Percentiles rank a stretch among this genome's conserved stretches.
Conservation (phyloP, 495 filamentous ascomycete genomes). For the Lophiotrema nucula region DNA sequence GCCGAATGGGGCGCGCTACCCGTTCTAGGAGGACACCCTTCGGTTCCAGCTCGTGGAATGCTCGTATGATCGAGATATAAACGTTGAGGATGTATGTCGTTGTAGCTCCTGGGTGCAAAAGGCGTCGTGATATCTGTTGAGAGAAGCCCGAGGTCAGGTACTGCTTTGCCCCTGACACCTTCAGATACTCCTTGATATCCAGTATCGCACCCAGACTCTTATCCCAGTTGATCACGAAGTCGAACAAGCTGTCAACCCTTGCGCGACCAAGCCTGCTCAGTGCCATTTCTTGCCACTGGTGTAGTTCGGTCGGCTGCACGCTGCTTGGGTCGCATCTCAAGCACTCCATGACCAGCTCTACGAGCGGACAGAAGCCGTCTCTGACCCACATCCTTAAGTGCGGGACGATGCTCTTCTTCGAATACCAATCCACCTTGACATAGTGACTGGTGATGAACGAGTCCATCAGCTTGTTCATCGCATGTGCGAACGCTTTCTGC, state of each 20-base stretch:
- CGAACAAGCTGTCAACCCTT: slow-evolving; percentile 79
- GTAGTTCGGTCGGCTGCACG: slow-evolving; percentile 20
- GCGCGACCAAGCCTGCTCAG: slow-evolving; percentile 74
- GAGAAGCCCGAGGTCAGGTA: slow-evolving; percentile 73
- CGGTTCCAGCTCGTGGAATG: slow-evolving; percentile 84
- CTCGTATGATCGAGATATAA: slow-evolving; percentile 89
- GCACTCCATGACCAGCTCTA: slow-evolving; percentile 29
- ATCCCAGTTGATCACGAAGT: slow-evolving; percentile 80
- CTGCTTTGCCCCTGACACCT: slow-evolving; percentile 55
- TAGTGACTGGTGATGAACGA: slow-evolving; percentile 35
- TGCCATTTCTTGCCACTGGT: slow-evolving; percentile 74
- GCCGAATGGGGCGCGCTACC: slow-evolving; percentile 75
- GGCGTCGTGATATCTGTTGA: slow-evolving; percentile 60
- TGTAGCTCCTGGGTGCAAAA: slow-evolving; percentile 85
- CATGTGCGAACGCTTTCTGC: slow-evolving; percentile 67
- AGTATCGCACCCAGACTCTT: slow-evolving; percentile 75
- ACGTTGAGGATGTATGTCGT: slow-evolving; percentile 84
- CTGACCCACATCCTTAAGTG: slow-evolving; percentile 56
- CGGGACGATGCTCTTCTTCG: slow-evolving; percentile 51
- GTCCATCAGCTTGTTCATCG: slow-evolving; percentile 42
- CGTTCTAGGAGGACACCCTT: slow-evolving; percentile 88
- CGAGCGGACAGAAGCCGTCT: slow-evolving; percentile 26
- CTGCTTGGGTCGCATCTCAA: slow-evolving; percentile 20
- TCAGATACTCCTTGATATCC: slow-evolving; percentile 64
- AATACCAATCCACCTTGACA: slow-evolving; percentile 40